A percentile compares a stretch with the other conserved stretches of the same genome.
Evolutionary conservation across 2,329 filamentous ascomycete genomes (phyloP).

Genomic region (Aspergillus sp.): DNA sequence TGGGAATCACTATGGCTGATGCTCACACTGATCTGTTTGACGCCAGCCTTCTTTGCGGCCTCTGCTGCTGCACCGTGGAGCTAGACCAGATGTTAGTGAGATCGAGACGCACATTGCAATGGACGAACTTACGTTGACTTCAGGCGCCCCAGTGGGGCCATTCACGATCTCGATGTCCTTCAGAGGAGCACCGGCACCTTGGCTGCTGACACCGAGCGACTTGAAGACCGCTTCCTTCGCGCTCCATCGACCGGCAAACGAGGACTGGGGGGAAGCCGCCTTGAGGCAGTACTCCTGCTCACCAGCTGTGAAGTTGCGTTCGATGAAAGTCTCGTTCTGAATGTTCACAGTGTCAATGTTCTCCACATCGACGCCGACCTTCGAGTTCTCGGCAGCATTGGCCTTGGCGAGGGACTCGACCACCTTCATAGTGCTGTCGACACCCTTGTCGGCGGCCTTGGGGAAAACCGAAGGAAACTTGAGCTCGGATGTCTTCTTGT

Average conservation of each 20-base stretch:
- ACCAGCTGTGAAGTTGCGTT: slow-evolving; percentile 84
- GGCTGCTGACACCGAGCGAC: slow-evolving; percentile 80
- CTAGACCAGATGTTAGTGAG: slow-evolving; percentile 50
- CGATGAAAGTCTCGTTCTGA: slow-evolving; percentile 87
- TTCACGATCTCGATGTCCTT: slow-evolving; percentile 92
- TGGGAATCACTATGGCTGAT: slow-evolving; percentile 95
- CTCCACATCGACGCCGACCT: slow-evolving; percentile 92
- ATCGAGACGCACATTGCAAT: neutral
- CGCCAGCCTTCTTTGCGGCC: slow-evolving; percentile 79
- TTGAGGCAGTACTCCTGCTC: slow-evolving; percentile 86
- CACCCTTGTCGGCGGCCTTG: slow-evolving; percentile 56
- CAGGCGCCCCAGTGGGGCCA: slow-evolving; percentile 76
- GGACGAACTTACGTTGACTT: slow-evolving; percentile 69
- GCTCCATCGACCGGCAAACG: slow-evolving; percentile 92
- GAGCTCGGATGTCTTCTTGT: slow-evolving; percentile 83
- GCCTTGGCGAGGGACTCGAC: slow-evolving; percentile 74
- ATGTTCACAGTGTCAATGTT: slow-evolving; percentile 84
- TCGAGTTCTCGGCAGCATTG: slow-evolving; percentile 62
- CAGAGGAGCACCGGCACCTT: slow-evolving; percentile 83
- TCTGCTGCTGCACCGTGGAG: slow-evolving; percentile 80
- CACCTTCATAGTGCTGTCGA: slow-evolving; percentile 67
- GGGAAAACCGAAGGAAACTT: slow-evolving; percentile 69
- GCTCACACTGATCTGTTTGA: slow-evolving; percentile 86
- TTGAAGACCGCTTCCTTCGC: slow-evolving; percentile 99
- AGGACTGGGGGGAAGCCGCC: slow-evolving; percentile 76